Conservation (phyloP, 2,329 filamentous ascomycete genomes). For the Chaetoscypha palmicola region DNA sequence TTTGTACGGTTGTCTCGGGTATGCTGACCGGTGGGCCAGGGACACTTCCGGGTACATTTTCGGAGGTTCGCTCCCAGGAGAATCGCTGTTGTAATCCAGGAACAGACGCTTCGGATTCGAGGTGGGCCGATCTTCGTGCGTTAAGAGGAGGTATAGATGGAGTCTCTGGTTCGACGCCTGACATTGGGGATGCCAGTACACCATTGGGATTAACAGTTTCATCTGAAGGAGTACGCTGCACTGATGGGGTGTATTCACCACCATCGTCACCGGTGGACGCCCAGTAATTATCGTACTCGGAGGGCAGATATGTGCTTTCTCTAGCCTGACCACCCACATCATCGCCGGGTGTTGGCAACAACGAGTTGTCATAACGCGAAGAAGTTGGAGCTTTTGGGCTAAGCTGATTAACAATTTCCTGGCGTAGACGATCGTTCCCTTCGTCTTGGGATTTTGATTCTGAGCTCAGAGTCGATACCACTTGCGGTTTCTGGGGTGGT, state of each 20-base stretch:
- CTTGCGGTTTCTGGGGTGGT: constrained; percentile 11
- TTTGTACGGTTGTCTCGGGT: neutral
- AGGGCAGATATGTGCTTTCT: constrained; percentile 57
- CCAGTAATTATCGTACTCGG: constrained; percentile 64
- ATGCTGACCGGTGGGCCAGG: neutral
- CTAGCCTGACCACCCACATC: constrained; percentile 29
- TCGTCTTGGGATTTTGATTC: constrained; percentile 33
- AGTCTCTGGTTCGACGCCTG: constrained; percentile 17
- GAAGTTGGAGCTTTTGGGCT: constrained; percentile 39
- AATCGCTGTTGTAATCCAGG: constrained; percentile 21
- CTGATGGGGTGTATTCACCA: constrained; percentile 5
- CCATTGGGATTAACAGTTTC: neutral
- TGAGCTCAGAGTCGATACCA: constrained; percentile 18
- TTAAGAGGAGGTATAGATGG: constrained; percentile 22
- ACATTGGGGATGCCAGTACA: neutral
- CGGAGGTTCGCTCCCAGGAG: constrained; percentile 27
- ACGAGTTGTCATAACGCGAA: constrained; percentile 10
- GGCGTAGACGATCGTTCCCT: constrained; percentile 63
- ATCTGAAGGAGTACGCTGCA: neutral
- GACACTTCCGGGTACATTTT: constrained; percentile 10
- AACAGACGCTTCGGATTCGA: constrained; percentile 7
- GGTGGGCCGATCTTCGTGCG: constrained; percentile 15
- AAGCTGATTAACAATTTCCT: constrained; percentile 68
- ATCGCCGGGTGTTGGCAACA: constrained; percentile 5
- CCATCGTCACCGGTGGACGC: constrained; percentile 39